Conservation (phyloP, 1,139 yeast species). For the Nakaseomyces delphensis region DNA sequence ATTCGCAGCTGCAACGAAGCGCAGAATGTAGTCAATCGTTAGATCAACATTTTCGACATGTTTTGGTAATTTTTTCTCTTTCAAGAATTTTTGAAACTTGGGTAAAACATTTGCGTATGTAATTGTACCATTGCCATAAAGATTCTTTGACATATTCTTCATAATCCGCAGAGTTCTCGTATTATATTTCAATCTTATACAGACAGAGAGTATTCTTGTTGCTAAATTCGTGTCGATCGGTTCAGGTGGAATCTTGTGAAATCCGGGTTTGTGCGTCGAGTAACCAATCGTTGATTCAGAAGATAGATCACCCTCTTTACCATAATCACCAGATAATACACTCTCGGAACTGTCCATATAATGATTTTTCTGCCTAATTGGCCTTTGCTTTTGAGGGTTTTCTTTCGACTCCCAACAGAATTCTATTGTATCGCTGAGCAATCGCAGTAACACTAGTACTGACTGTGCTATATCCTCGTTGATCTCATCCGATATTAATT, state of each 20-base stretch:
- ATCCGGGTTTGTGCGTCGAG: constrained; percentile 25
- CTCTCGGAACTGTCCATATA: constrained; percentile 9
- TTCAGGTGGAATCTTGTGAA: constrained; percentile 23
- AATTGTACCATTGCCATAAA: constrained; percentile 16
- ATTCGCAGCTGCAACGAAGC: constrained; percentile 29
- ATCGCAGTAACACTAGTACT: constrained; percentile 21
- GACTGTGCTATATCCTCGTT: constrained; percentile 19
- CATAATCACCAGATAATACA: background rate
- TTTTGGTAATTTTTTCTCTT: constrained; percentile 13
- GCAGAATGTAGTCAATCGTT: constrained; percentile 22
- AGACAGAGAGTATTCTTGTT: constrained; percentile 13
- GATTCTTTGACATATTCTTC: constrained; percentile 16
- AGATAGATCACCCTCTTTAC: constrained; percentile 14
- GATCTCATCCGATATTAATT: constrained; percentile 13
- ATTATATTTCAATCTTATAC: constrained; percentile 20
- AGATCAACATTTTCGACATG: constrained; percentile 21
- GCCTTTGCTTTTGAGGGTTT: constrained; percentile 8
- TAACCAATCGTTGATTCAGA: constrained; percentile 22
- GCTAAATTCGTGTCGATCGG: constrained; percentile 19
- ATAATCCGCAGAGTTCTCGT: constrained; percentile 16
- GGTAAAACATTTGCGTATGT: constrained; percentile 15
- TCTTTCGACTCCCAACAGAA: constrained; percentile 23
- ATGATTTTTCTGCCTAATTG: background rate
- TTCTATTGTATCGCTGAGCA: constrained; percentile 26
- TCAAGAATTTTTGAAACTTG: constrained; percentile 16